A percentile compares a stretch with the other conserved stretches of the same genome.
These are phyloP conservation scores for Tolypocladium guangdongense DNA, from an alignment of 2,329 filamentous ascomycete genomes.

Conservation along the genomic window DNA sequence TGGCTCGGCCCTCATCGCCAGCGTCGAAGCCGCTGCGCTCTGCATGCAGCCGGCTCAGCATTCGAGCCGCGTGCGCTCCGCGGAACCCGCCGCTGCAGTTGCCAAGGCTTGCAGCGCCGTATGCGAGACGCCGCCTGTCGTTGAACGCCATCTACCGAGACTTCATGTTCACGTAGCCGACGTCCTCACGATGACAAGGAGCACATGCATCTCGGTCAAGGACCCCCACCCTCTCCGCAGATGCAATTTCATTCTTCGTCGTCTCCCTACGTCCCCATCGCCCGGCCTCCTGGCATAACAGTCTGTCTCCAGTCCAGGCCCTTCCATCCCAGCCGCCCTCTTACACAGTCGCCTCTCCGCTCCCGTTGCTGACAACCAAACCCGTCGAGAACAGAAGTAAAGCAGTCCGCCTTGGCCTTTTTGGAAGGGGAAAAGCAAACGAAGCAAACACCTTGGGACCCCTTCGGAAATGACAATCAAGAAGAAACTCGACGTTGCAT, in stretches of 20 bases:
- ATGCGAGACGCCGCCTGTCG: not conserved
- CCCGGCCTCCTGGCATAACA: not conserved
- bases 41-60: not conserved
- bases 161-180: not conserved
- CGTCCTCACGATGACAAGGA: not conserved
- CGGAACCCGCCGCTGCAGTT: too few relatives aligned
- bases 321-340: not conserved
- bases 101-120: not conserved
- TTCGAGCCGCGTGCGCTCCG: too few relatives aligned
- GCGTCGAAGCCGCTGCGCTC: too few relatives aligned
- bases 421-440: not conserved
- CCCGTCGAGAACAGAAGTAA: not conserved
- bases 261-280: not conserved
- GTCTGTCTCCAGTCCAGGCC: not conserved
- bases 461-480: not conserved
- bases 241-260: not conserved
- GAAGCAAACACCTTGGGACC: not conserved
- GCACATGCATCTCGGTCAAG: not conserved
- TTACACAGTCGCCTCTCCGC: not conserved
- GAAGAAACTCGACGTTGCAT: not conserved
- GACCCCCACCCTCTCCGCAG: not conserved
- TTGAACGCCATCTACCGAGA: not conserved
- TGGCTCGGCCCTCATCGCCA: not conserved
- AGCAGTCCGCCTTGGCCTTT: not conserved
- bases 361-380: not conserved